Conservation (phyloP, 1,139 yeast species). For the Yamadazyma dushanensis region DNA sequence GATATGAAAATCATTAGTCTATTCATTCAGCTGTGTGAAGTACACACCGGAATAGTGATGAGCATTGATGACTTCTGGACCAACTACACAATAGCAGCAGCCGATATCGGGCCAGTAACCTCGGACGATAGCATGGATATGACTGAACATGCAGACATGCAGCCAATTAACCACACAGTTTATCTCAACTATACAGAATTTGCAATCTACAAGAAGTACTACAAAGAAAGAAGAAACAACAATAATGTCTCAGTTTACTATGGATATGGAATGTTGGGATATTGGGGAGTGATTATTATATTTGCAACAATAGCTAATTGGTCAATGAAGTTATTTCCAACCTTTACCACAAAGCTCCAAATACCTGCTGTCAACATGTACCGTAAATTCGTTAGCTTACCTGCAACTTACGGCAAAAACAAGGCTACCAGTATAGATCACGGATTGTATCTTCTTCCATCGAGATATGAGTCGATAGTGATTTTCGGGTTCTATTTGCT, state of each 20-base stretch:
- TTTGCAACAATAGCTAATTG: slow-evolving; percentile 18
- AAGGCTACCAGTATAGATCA: slow-evolving; percentile 17
- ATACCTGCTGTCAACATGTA: slow-evolving; percentile 24
- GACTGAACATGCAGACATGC: background rate
- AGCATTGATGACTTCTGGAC: slow-evolving; percentile 4
- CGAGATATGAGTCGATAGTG: slow-evolving; percentile 53
- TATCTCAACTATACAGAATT: slow-evolving; percentile 5
- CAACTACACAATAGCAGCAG: slow-evolving; percentile 6
- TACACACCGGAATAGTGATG: slow-evolving; percentile 1
- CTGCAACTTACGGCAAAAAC: slow-evolving; percentile 34
- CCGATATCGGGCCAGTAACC: no score
- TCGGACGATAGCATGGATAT: background rate
- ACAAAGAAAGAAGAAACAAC: slow-evolving; percentile 9
- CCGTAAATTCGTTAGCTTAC: slow-evolving; percentile 39
- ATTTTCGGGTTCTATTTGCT: slow-evolving; percentile 45
- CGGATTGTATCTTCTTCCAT: slow-evolving; percentile 45
- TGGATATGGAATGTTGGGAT: slow-evolving; percentile 18
- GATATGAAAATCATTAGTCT: slow-evolving; percentile 1
- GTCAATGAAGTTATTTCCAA: slow-evolving; percentile 17
- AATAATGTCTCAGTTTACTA: slow-evolving; percentile 16
- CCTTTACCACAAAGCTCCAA: slow-evolving; percentile 4
- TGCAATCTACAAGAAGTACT: slow-evolving; percentile 7
- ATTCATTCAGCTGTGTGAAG: slow-evolving; percentile 2
- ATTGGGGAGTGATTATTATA: slow-evolving; percentile 18
- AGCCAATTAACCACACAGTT: slow-evolving; percentile 5